A percentile compares a stretch with the other conserved stretches of the same genome.
phyloP scores from a whole-genome alignment of 139 green algal genomes.

The Haematococcus sp. region DNA sequence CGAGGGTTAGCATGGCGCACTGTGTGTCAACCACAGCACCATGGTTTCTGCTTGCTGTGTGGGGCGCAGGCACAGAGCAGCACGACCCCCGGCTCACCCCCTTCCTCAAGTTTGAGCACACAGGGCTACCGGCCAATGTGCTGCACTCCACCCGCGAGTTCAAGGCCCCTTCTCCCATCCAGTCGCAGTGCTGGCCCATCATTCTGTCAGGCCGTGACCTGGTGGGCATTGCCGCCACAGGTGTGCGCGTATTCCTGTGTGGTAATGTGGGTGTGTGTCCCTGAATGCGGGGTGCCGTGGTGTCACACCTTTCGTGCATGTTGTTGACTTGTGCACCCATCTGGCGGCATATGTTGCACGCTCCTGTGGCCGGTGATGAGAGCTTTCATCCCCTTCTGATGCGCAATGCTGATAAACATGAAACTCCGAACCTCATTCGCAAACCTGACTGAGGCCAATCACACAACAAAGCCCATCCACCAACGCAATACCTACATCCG shows the following conservation, averaged over 20 bases:
- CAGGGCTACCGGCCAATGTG: constrained; percentile 62
- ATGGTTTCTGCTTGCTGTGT: background rate
- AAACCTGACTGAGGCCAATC: too few relatives aligned
- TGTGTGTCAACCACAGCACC: background rate
- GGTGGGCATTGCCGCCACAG: constrained; percentile 85
- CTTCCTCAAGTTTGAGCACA: constrained; percentile 55
- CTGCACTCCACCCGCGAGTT: constrained; percentile 71
- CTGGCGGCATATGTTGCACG: too few relatives aligned
- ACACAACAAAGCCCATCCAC: too few relatives aligned
- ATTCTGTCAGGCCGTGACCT: constrained; percentile 77
- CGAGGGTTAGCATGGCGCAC: too few relatives aligned
- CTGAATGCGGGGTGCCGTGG: too few relatives aligned
- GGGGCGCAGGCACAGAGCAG: background rate
- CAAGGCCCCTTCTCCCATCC: constrained; percentile 73
- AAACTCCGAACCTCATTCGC: background rate
- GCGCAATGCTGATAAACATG: background rate
- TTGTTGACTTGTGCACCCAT: too few relatives aligned
- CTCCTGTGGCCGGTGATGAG: background rate
- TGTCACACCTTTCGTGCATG: too few relatives aligned
- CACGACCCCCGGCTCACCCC: constrained; percentile 32
- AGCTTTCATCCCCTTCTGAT: background rate
- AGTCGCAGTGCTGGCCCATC: constrained; percentile 82
- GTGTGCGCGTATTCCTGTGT: too few relatives aligned
- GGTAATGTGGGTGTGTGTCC: too few relatives aligned
- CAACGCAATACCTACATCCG: too few relatives aligned